Conservation (phyloP, 768 basidiomycete species). For the Amanita muscaria region DNA sequence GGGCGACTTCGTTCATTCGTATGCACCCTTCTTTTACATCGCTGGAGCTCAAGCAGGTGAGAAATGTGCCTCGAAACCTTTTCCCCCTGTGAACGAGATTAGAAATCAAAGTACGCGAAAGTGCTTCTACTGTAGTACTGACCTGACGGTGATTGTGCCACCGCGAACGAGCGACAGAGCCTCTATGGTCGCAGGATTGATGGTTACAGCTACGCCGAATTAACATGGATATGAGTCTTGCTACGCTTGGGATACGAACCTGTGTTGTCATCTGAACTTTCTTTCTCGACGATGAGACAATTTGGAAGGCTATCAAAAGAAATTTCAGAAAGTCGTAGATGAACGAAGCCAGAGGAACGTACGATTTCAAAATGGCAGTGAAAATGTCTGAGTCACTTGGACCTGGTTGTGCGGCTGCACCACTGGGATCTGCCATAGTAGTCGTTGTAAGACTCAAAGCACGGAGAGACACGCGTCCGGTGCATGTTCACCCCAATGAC, state of each 20-base stretch:
- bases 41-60: conserved; percentile 92
- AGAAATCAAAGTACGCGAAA: conserved; percentile 4
- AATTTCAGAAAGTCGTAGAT: conserved; percentile 12
- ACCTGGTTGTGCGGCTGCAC: conserved; percentile 74
- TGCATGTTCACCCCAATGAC: too few species aligned
- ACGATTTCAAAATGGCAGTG: conserved; percentile 96
- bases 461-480: conserved; percentile 34
- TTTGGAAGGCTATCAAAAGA: conserved; percentile 66
- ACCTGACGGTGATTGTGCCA: conserved; percentile 93
- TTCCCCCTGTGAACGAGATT: conserved; percentile 60
- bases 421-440: conserved; percentile 72
- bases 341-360: conserved; percentile 26
- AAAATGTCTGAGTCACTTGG: conserved; percentile 86
- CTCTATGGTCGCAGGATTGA: conserved; percentile 98
- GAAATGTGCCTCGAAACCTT: conserved; percentile 94
- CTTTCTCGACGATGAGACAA: conserved; percentile 95
- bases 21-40: conserved; percentile 98
- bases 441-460: conserved; percentile 16
- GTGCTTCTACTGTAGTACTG: conserved; percentile 4
- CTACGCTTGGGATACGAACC: conserved; percentile 36
- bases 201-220: conserved; percentile 65
- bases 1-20: conserved; percentile 98
- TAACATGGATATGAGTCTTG: neutral
- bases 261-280: conserved; percentile 92
- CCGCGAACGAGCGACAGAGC: conserved; percentile 87